Conservation (phyloP, 805 yeast genomes). For the Yamadazyma takamatsuzukensis region DNA sequence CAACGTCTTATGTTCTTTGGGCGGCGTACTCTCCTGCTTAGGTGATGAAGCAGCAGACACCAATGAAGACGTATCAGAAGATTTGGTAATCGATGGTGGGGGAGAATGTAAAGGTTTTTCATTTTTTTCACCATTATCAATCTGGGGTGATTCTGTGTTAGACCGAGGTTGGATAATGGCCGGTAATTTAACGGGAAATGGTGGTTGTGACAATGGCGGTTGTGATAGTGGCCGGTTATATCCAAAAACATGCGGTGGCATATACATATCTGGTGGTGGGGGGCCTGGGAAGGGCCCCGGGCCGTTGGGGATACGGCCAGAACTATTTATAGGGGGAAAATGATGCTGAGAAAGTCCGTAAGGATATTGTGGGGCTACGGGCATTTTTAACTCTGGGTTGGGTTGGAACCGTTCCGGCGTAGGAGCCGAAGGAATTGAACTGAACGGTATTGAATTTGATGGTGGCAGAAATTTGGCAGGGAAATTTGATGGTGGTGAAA, state of each 20-base stretch:
- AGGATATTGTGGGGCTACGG: slow-evolving; percentile 3
- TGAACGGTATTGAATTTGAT: background rate
- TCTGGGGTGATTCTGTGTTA: background rate
- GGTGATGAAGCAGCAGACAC: slow-evolving; percentile 1
- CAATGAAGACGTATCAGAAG: background rate
- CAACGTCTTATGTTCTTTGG: slow-evolving; percentile 3
- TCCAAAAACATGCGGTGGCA: slow-evolving; percentile 5
- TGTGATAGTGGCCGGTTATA: slow-evolving; percentile 6
- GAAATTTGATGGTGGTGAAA: slow-evolving; percentile 3
- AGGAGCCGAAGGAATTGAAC: slow-evolving; percentile 1
- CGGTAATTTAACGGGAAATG: background rate
- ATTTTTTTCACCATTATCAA: too few species aligned
- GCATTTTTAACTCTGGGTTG: background rate
- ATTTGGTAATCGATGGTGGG: background rate
- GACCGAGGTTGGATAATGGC: slow-evolving; percentile 1
- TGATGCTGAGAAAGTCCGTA: slow-evolving; percentile 12
- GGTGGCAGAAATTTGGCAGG: too few species aligned
- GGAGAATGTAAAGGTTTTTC: slow-evolving; percentile 2
- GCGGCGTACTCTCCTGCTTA: slow-evolving; percentile 7
- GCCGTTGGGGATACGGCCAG: slow-evolving; percentile 36
- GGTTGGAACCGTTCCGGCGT: background rate
- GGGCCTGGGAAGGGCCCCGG: slow-evolving; percentile 44
- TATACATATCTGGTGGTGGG: slow-evolving; percentile 21
- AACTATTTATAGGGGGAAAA: slow-evolving; percentile 32
- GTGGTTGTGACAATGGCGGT: slow-evolving; percentile 2